A percentile compares a stretch with the other conserved stretches of the same genome.
Conservation (phyloP, 495 filamentous ascomycete genomes). For the Daldinia vernicosa region DNA sequence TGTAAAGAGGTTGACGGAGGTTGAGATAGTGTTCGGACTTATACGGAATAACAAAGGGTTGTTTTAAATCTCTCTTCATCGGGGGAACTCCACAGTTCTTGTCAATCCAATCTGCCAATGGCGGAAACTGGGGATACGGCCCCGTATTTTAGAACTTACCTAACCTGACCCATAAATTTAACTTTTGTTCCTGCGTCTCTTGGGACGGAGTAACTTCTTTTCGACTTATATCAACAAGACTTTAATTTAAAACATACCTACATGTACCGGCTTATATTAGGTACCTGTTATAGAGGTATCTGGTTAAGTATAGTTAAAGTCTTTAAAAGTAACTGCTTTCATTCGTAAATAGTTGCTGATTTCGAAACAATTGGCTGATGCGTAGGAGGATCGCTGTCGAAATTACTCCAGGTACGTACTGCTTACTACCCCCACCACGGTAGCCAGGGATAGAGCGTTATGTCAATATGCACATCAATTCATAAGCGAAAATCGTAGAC, state of each 20-base stretch:
- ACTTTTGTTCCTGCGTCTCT: background rate
- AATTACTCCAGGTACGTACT: constrained; percentile 5
- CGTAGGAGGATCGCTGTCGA: background rate
- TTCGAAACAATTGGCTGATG: constrained; percentile 6
- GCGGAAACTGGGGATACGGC: background rate
- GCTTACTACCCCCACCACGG: constrained; percentile 7
- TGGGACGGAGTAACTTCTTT: background rate
- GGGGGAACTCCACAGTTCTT: background rate
- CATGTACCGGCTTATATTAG: background rate
- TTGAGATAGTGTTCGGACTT: background rate
- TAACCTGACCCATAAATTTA: constrained; percentile 2
- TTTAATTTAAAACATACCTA: too few relatives aligned
- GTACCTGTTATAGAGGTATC: background rate
- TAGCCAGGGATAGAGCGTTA: constrained; percentile 18
- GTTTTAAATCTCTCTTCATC: constrained; percentile 3
- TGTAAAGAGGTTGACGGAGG: background rate
- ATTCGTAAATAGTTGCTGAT: background rate
- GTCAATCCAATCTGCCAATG: background rate
- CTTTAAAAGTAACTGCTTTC: background rate
- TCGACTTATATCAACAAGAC: too few relatives aligned
- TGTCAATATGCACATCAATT: background rate
- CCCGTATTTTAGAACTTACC: background rate
- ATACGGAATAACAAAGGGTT: background rate
- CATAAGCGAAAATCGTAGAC: background rate
- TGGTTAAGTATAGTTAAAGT: background rate